A percentile compares a stretch with the other conserved stretches of the same genome.
Evolutionary conservation across 371 early-diverging fungal species (phyloP).

Genomic region (Massospora cicadina): DNA sequence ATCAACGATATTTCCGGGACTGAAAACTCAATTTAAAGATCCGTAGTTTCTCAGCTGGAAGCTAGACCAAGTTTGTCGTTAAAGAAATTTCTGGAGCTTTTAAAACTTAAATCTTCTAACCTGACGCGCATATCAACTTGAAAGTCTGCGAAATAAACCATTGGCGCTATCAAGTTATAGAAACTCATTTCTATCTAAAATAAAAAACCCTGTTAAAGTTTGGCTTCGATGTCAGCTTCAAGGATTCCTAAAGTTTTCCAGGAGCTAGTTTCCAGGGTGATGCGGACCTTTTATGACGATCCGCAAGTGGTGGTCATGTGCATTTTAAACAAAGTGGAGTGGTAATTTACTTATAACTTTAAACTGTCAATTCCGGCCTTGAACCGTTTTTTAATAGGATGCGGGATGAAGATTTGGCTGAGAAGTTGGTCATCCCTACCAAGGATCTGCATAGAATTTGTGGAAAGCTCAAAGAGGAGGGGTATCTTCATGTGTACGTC

Average conservation of each 20-base stretch:
- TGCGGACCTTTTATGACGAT: constrained; percentile 70
- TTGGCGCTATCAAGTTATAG: no score
- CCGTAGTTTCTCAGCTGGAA: no score
- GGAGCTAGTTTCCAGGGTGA: constrained; percentile 58
- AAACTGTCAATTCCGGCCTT: neutral
- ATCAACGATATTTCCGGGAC: no score
- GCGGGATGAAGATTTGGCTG: constrained; percentile 61
- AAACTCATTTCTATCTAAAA: no score
- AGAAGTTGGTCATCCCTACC: constrained; percentile 37
- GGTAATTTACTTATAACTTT: constrained; percentile 14
- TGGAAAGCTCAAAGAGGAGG: constrained; percentile 51
- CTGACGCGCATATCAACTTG: no score
- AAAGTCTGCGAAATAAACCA: no score
- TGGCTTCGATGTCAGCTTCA: neutral
- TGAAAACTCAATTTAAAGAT: no score
- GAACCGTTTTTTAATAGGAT: constrained; percentile 29
- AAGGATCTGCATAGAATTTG: constrained; percentile 64
- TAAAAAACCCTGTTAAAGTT: no score
- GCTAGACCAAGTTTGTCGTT: no score
- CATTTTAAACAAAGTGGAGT: constrained; percentile 43
- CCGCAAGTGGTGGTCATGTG: constrained; percentile 64
- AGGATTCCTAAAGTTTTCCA: constrained; percentile 24
- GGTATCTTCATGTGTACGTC: constrained; percentile 51
- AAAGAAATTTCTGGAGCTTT: no score
- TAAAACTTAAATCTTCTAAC: no score